Evolutionary conservation across 345 rosid species (phyloP).

Genomic region (Bretschneidera sinensis): DNA sequence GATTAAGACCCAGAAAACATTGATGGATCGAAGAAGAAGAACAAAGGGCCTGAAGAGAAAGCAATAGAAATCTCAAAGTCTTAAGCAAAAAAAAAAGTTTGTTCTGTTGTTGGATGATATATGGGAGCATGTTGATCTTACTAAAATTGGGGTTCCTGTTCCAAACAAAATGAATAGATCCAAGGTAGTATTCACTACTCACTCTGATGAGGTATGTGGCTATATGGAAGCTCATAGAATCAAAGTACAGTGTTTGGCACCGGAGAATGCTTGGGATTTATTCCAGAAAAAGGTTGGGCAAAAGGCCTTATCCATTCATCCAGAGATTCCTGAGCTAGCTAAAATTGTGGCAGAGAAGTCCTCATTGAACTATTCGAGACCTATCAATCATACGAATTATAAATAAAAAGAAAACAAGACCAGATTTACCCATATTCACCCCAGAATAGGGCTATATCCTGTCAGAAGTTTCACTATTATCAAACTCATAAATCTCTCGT

Average conservation of each 20-base stretch:
- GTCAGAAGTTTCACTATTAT: no score
- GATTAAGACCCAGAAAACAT: no score
- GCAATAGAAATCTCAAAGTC: constrained; percentile 21
- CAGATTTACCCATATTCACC: no score
- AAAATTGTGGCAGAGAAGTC: background rate
- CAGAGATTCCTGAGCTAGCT: background rate
- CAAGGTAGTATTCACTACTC: constrained; percentile 30
- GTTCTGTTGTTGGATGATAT: constrained; percentile 33
- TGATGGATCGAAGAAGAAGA: no score
- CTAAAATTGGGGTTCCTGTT: constrained; percentile 24
- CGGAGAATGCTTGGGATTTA: background rate
- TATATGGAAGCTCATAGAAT: constrained; percentile 29
- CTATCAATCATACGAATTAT: no score
- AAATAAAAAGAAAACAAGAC: no score
- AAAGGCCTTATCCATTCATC: background rate
- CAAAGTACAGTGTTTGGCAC: no score
- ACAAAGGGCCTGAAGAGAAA: no score
- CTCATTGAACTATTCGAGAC: no score
- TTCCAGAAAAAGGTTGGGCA: background rate
- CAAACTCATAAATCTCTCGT: no score
- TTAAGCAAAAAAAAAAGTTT: constrained; percentile 29
- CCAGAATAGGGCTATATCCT: no score
- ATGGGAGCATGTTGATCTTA: constrained; percentile 27
- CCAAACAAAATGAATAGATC: constrained; percentile 26
- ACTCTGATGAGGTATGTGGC: constrained; percentile 30